phyloP scores from a whole-genome alignment of 495 filamentous ascomycete genomes.

The Penicillium cosmopolitanum region DNA sequence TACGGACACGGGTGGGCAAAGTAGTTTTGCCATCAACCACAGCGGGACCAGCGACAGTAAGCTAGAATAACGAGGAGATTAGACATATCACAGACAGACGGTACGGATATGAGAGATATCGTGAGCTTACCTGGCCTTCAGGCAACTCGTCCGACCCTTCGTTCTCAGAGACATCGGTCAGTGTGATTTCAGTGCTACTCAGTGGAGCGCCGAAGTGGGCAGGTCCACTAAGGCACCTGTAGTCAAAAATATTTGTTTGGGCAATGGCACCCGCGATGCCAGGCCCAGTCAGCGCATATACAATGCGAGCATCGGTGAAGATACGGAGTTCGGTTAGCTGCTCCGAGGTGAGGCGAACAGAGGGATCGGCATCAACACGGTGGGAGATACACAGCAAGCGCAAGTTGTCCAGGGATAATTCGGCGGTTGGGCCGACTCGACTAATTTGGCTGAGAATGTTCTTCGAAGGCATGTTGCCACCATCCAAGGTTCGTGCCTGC shows the following conservation, averaged over 20 bases:
- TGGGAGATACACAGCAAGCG: conserved; percentile 55
- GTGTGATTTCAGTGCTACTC: conserved; percentile 75
- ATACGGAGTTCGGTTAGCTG: conserved; percentile 78
- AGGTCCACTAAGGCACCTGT: conserved; percentile 60
- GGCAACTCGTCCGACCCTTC: conserved; percentile 54
- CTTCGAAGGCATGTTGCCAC: conserved; percentile 65
- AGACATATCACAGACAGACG: background rate
- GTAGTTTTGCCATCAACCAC: conserved; percentile 38
- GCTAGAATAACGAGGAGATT: conserved; percentile 24
- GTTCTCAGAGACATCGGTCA: conserved; percentile 62
- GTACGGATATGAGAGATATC: background rate
- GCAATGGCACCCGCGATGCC: conserved; percentile 81
- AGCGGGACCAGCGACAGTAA: conserved; percentile 45
- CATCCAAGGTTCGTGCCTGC: conserved; percentile 66
- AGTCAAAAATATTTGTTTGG: conserved; percentile 88
- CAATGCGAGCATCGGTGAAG: conserved; percentile 76
- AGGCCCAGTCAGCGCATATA: conserved; percentile 83
- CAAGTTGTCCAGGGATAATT: conserved; percentile 70
- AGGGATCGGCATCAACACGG: conserved; percentile 36
- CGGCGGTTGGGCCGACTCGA: conserved; percentile 63
- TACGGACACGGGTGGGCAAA: conserved; percentile 36
- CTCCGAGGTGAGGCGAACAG: conserved; percentile 58
- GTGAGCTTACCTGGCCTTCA: conserved; percentile 62
- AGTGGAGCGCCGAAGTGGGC: conserved; percentile 84
- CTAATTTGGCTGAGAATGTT: conserved; percentile 46